A percentile compares a stretch with the other conserved stretches of the same genome.
phyloP scores from a whole-genome alignment of 2,329 filamentous ascomycete genomes.

The Exophiala sp. region DNA sequence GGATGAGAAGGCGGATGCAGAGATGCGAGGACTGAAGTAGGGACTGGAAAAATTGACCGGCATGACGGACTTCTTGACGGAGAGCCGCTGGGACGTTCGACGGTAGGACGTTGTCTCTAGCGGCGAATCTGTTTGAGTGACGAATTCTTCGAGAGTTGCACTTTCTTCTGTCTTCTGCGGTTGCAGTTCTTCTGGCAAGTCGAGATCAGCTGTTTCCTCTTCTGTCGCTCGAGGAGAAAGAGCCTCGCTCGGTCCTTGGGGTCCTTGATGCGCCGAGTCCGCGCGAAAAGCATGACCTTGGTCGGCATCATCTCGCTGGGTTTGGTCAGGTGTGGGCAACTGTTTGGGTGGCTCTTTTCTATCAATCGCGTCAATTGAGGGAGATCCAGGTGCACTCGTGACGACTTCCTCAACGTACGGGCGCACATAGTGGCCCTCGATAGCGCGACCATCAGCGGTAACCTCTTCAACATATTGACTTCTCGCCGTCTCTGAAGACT shows the following conservation, averaged over 20 bases:
- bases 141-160: not conserved
- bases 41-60: constrained; percentile 23
- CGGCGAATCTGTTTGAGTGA: not conserved
- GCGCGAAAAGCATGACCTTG: not conserved
- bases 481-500: not conserved
- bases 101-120: constrained; percentile 6
- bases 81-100: constrained; percentile 21
- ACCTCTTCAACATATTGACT: not conserved
- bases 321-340: constrained; percentile 22
- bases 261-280: not conserved
- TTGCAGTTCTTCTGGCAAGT: not conserved
- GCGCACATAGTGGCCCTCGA: not conserved
- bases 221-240: not conserved
- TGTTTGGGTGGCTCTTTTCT: constrained; percentile 1
- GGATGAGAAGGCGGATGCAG: constrained; percentile 2
- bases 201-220: not conserved
- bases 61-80: constrained; percentile 14
- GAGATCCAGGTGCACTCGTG: not conserved
- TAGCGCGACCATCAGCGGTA: not conserved
- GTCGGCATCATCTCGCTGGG: constrained; percentile 5
- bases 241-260: not conserved
- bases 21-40: constrained; percentile 22
- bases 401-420: not conserved
- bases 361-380: not conserved
- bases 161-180: not conserved